phyloP scores from a whole-genome alignment of 805 yeast species.

The Metschnikowia gelsemii region DNA sequence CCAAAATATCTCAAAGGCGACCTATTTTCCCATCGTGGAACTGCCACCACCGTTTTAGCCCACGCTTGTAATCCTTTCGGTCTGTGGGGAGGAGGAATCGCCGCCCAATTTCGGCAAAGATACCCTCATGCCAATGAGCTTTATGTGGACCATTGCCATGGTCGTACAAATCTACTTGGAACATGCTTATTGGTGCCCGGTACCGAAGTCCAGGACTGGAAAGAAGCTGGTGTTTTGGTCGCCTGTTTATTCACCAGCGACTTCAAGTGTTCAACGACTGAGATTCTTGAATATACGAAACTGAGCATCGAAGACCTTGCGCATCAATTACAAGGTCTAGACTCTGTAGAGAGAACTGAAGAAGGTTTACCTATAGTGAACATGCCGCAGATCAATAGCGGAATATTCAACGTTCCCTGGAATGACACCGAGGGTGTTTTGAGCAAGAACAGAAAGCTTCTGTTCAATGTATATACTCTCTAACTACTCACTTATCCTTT shows the following conservation, averaged over 20 bases:
- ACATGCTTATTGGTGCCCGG: conserved; percentile 44
- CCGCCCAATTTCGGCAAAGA: conserved; percentile 50
- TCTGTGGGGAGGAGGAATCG: conserved; percentile 85
- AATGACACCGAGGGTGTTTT: conserved; percentile 57
- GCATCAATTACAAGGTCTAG: conserved; percentile 1
- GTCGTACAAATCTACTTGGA: conserved; percentile 47
- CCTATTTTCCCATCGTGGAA: conserved; percentile 41
- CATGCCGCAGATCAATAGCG: conserved; percentile 77
- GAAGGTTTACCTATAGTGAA: conserved; percentile 34
- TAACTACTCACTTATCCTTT: not conserved
- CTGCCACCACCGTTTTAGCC: conserved; percentile 47
- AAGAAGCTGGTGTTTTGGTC: conserved; percentile 31
- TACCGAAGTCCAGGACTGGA: conserved; percentile 16
- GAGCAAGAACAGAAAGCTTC: conserved; percentile 50
- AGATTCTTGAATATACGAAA: conserved; percentile 53
- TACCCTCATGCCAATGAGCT: conserved; percentile 57
- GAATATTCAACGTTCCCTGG: conserved; percentile 83
- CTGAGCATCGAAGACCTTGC: conserved; percentile 49
- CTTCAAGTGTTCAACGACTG: conserved; percentile 40
- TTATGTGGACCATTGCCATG: conserved; percentile 47
- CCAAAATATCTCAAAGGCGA: conserved; percentile 55
- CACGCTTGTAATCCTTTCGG: conserved; percentile 84
- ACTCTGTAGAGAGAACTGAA: conserved; percentile 9
- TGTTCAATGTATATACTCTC: conserved; percentile 16
- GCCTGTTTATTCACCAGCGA: conserved; percentile 77